phyloP scores from a whole-genome alignment of 2,329 filamentous ascomycete genomes.

The Alternaria atra region DNA sequence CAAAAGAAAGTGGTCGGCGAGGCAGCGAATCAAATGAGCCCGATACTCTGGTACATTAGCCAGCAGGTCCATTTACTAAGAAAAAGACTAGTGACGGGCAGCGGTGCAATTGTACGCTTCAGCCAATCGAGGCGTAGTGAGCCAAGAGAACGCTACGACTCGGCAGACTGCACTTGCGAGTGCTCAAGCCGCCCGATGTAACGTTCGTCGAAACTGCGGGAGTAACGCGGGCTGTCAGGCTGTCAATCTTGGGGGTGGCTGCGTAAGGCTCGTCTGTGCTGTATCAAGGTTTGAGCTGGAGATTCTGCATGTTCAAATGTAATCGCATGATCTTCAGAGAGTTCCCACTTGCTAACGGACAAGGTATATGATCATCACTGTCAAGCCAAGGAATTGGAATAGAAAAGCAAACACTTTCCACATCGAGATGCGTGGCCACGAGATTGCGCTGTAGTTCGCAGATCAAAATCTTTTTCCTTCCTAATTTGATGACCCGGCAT shows the following conservation, averaged over 20 bases:
- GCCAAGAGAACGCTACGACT: slow-evolving; percentile 7
- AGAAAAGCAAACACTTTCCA: slow-evolving; percentile 6
- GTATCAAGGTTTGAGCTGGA: slow-evolving; percentile 2
- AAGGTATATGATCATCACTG: slow-evolving; percentile 12
- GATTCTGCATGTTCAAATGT: slow-evolving; percentile 12
- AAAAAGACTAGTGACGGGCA: slow-evolving; percentile 19
- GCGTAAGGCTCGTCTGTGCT: slow-evolving; percentile 12
- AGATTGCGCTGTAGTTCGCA: slow-evolving; percentile 14
- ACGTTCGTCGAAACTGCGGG: slow-evolving; percentile 20
- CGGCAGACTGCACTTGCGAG: slow-evolving; percentile 12
- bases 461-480: slow-evolving; percentile 13
- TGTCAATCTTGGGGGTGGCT: slow-evolving; percentile 14
- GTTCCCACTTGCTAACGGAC: slow-evolving; percentile 9
- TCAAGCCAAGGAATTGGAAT: slow-evolving; percentile 6
- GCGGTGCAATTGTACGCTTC: slow-evolving; percentile 22
- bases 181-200: slow-evolving; percentile 21
- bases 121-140: slow-evolving; percentile 20
- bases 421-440: slow-evolving; percentile 4
- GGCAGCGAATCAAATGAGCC: slow-evolving; percentile 26
- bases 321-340: slow-evolving; percentile 13
- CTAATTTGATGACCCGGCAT: slow-evolving; percentile 6
- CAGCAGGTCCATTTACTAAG: slow-evolving; percentile 13
- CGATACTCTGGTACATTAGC: slow-evolving; percentile 23
- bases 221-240: slow-evolving; percentile 20
- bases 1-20: slow-evolving; percentile 25